These are phyloP conservation scores for Fusarium pseudograminearum DNA, from an alignment of 2,329 filamentous ascomycete genomes.

Conservation along the genomic window DNA sequence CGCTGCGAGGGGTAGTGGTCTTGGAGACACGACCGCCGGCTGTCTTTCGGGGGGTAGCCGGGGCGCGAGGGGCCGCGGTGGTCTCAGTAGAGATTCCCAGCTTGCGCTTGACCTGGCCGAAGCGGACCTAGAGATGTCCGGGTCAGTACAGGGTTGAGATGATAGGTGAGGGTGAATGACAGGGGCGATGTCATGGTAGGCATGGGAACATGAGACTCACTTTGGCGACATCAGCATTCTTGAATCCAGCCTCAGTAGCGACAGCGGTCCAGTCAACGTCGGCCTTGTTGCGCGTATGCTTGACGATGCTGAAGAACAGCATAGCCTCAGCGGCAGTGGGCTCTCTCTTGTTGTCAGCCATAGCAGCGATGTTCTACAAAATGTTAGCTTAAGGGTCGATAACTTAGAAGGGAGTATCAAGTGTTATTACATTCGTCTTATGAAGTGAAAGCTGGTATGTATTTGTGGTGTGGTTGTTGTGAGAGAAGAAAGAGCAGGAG, in stretches of 20 bases:
- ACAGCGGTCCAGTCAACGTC: conserved; percentile 63
- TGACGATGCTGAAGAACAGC: conserved; percentile 60
- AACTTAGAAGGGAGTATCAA: not conserved
- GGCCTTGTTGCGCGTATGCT: conserved; percentile 57
- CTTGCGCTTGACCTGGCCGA: conserved; percentile 63
- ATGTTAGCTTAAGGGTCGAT: conserved; percentile 10
- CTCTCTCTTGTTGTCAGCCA: conserved; percentile 53
- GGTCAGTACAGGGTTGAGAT: conserved; percentile 7
- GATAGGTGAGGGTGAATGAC: not conserved
- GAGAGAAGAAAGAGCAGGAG: not conserved
- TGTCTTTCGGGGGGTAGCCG: conserved; percentile 43
- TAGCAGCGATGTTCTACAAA: conserved; percentile 29
- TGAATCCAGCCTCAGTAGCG: conserved; percentile 57
- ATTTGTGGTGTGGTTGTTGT: not conserved
- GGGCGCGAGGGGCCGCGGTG: conserved; percentile 20
- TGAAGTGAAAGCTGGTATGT: not conserved
- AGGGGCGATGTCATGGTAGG: not conserved
- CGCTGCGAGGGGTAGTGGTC: conserved; percentile 48
- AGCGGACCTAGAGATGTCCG: conserved; percentile 55
- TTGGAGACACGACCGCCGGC: conserved; percentile 49
- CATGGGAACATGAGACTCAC: conserved; percentile 47
- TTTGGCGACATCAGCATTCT: conserved; percentile 60
- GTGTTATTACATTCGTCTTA: not conserved
- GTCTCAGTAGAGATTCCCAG: conserved; percentile 53
- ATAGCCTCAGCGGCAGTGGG: conserved; percentile 57